Conservation (phyloP, 441 rosid species). For the Adansonia grandidieri region DNA sequence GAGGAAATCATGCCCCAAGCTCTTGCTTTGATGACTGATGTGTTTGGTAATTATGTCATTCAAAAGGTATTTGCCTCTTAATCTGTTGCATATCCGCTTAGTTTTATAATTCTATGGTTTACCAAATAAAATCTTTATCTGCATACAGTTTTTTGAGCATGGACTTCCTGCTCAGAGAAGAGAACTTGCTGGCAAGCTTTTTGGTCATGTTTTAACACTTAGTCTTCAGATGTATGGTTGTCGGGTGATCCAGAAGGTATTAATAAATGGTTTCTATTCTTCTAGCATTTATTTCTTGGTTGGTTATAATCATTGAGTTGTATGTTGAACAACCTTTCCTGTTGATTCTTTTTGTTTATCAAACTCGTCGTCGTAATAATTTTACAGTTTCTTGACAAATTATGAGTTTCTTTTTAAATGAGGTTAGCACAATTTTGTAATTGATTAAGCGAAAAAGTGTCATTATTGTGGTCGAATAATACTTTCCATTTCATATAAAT, state of each 20-base stretch:
- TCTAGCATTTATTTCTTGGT: background rate
- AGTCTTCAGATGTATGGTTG: conserved; percentile 93
- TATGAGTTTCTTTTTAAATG: background rate
- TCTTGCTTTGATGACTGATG: conserved; percentile 84
- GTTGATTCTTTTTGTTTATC: conserved; percentile 2
- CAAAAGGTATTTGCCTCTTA: conserved; percentile 64
- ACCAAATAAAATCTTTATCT: conserved; percentile 6
- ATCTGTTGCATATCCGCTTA: conserved; percentile 10
- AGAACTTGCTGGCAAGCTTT: conserved; percentile 68
- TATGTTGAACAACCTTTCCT: conserved; percentile 1
- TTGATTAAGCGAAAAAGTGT: background rate
- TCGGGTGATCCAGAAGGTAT: conserved; percentile 90
- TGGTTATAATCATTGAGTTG: conserved; percentile 1
- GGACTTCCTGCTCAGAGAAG: conserved; percentile 76
- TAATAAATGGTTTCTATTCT: conserved; percentile 13
- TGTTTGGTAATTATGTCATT: conserved; percentile 91
- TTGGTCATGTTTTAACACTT: conserved; percentile 65
- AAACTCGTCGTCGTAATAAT: background rate
- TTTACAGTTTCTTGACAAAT: background rate
- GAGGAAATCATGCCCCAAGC: conserved; percentile 85
- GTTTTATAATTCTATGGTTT: conserved; percentile 2
- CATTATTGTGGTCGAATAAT: background rate
- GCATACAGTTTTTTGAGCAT: conserved; percentile 78
- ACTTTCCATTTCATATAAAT: background rate
- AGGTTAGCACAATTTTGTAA: background rate